These are phyloP conservation scores for Zygoascus hellenicus DNA, from an alignment of 1,139 yeast species.

Conservation along the genomic window DNA sequence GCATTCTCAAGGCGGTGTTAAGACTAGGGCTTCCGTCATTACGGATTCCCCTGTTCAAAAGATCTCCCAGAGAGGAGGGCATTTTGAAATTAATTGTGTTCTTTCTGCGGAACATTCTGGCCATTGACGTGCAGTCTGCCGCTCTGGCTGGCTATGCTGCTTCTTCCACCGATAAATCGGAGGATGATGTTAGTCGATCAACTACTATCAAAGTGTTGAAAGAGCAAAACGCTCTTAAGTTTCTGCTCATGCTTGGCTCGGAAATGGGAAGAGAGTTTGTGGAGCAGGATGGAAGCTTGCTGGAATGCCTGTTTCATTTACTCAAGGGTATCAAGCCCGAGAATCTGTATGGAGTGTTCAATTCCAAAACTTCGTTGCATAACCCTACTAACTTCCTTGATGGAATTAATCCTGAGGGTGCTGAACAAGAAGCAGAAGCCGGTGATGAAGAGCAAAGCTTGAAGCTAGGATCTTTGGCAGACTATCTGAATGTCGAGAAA, in stretches of 20 bases:
- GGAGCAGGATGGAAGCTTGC: conserved; percentile 54
- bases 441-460: conserved; percentile 1
- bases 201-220: conserved; percentile 54
- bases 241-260: conserved; percentile 62
- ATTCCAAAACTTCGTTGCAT: not conserved
- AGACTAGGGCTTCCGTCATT: conserved; percentile 66
- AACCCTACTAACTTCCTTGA: conserved; percentile 31
- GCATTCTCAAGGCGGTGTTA: conserved; percentile 61
- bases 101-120: conserved; percentile 67
- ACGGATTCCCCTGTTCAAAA: conserved; percentile 46
- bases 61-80: conserved; percentile 68
- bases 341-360: not conserved
- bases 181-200: conserved; percentile 64
- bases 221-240: conserved; percentile 63
- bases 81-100: conserved; percentile 66
- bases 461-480: conserved; percentile 37
- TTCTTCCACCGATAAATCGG: conserved; percentile 14
- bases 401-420: not conserved
- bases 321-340: conserved; percentile 46
- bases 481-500: conserved; percentile 54
- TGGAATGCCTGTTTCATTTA: conserved; percentile 66
- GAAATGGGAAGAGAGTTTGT: conserved; percentile 62
- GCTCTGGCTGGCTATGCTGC: conserved; percentile 19
- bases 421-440: not conserved
- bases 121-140: conserved; percentile 61